Evolutionary conservation across 1,139 yeast genomes (phyloP), one percentile per base, ranked within the genome.

Genomic region (Geotrichum cucujoidarum): DNA sequence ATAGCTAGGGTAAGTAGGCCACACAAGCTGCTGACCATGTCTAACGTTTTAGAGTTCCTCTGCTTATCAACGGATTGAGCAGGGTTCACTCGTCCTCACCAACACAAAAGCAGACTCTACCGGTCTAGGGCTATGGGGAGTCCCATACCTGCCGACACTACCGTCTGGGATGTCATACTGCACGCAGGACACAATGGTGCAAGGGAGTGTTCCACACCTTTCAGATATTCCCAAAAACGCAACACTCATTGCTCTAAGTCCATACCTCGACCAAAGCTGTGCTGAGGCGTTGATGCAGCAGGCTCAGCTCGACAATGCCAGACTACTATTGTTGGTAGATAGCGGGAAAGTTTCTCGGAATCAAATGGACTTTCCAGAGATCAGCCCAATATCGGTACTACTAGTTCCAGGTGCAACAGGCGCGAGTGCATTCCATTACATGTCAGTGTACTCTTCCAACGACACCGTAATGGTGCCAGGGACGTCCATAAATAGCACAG

Each of bases 81-180:
- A 34, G 7, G 24, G 27, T 21, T 18, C 45, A 11, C 21, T 22
- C 17, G 25, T 44, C 14, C 18, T 50, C 6, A 34, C 44, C 6
- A 10, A 36, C n/a, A 29, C 51, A 2, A 31, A 43, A 8, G 10
- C 14, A 6, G 53, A 48, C 21, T 31, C 45, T 3, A 17, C 38
- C 21, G 49, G 49, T 8, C 14, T 40, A 32, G 34, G 32, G 7
- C 11, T 40, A 8, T 50, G 53, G 53, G 53, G 53, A 6, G 22
- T 45, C 14, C 39, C 49, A 6, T 50, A 50, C 27, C 20, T 50
- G n/a, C 53, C 53, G 1, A 21, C 45, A 3, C 35, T 46, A 10
- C 13, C 22, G 1, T 32, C 42, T 11, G 27, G 24, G n/a, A 20
- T 38, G 20, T 18, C 34, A 13, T 25, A 43, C 39, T 50, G 53